Conservation (phyloP, 352 stramenopile genomes). For the Globisporangium nodosum region DNA sequence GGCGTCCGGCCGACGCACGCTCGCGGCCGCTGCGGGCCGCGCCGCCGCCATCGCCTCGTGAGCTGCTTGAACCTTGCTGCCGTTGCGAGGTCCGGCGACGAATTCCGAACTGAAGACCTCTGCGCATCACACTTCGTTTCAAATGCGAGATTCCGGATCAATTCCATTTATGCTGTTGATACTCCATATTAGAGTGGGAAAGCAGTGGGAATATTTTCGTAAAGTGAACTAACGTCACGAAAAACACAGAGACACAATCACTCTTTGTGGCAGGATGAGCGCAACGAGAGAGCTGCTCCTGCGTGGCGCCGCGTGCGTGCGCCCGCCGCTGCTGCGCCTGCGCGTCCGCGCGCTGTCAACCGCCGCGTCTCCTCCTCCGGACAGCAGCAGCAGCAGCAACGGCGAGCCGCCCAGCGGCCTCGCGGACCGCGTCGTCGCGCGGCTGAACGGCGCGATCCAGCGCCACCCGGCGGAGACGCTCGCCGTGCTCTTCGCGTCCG, state of each 20-base stretch:
- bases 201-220: too few relatives aligned
- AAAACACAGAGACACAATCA: not conserved
- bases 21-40: not conserved
- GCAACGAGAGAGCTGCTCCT: not conserved
- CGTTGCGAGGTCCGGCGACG: not conserved
- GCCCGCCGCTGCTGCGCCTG: not conserved
- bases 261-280: not conserved
- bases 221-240: not conserved
- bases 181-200: too few relatives aligned
- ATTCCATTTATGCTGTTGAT: too few relatives aligned
- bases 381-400: not conserved
- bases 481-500: slow-evolving; percentile 68
- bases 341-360: slow-evolving; percentile 1
- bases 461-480: slow-evolving; percentile 71
- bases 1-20: slow-evolving; percentile 7
- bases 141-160: too few relatives aligned
- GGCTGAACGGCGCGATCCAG: slow-evolving; percentile 76
- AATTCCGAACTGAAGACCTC: not conserved
- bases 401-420: slow-evolving; percentile 16
- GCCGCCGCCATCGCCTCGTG: slow-evolving; percentile 2
- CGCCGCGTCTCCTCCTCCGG: not conserved
- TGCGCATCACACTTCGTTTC: too few relatives aligned
- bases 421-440: slow-evolving; percentile 61
- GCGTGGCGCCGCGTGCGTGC: not conserved
- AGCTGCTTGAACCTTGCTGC: not conserved